Evolutionary conservation across 2,329 filamentous ascomycete species (phyloP).

Genomic region (Didymella keratinophila): DNA sequence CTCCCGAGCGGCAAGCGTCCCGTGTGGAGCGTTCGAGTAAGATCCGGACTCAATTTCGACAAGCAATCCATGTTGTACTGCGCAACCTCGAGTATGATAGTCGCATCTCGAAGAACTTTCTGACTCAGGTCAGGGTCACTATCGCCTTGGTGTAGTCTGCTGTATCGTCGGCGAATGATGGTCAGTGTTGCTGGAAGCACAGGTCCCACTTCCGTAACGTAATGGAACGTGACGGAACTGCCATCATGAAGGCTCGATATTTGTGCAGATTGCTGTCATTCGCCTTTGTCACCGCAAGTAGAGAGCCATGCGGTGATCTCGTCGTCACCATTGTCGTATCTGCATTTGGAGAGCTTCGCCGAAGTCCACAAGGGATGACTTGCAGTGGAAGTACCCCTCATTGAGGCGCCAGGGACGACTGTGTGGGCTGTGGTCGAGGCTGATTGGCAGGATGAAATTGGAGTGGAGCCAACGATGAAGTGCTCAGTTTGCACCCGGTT

Average conservation of each 20-base stretch:
- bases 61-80: background rate
- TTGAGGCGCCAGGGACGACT: background rate
- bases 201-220: background rate
- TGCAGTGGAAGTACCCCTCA: constrained; percentile 14
- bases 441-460: constrained; percentile 5
- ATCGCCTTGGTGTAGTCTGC: background rate
- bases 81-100: background rate
- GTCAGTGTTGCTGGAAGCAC: background rate
- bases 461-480: constrained; percentile 3
- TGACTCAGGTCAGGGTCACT: background rate
- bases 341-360: background rate
- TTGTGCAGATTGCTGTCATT: background rate
- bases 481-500: background rate
- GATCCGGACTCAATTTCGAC: background rate
- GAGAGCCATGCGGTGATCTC: background rate
- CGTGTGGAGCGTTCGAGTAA: background rate
- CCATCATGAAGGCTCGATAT: background rate
- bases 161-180: background rate
- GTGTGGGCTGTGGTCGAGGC: background rate
- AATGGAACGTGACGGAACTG: background rate
- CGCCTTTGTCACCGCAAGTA: background rate
- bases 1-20: constrained; percentile 15
- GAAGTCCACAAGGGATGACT: background rate
- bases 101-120: background rate
- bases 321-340: background rate